Conservation (phyloP, 1,284 basidiomycete genomes). For the Leccinum pallidistipes region DNA sequence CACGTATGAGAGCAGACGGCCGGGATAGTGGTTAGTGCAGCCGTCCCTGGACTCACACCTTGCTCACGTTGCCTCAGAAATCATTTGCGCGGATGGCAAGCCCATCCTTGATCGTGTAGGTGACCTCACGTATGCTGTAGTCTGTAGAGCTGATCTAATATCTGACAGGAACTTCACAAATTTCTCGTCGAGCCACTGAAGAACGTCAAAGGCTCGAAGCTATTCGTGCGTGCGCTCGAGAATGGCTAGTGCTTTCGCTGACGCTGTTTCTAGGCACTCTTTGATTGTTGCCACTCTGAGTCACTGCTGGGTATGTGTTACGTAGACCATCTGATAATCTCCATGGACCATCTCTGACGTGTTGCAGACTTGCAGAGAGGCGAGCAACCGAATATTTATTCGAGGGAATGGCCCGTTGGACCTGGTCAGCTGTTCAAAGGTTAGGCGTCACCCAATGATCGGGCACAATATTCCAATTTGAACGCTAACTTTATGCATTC, state of each 20-base stretch:
- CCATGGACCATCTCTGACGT: background rate
- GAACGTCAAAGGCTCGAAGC: conserved; percentile 17
- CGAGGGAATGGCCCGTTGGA: background rate
- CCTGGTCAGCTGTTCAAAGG: background rate
- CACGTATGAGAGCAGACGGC: conserved; percentile 31
- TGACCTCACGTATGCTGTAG: background rate
- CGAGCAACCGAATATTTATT: conserved; percentile 13
- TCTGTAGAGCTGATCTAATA: background rate
- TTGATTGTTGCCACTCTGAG: conserved; percentile 36
- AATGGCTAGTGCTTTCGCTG: background rate
- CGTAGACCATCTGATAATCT: background rate
- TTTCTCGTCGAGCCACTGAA: conserved; percentile 21
- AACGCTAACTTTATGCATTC: background rate
- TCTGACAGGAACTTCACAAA: conserved; percentile 22
- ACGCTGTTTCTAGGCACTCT: conserved; percentile 23
- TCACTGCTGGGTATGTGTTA: conserved; percentile 23
- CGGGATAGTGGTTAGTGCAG: conserved; percentile 35
- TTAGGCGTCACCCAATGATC: background rate
- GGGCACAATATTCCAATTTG: background rate
- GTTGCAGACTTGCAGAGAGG: conserved; percentile 22
- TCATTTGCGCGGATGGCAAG: conserved; percentile 23
- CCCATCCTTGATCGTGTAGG: conserved; percentile 27
- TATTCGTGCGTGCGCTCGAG: conserved; percentile 20
- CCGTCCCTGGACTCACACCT: background rate
- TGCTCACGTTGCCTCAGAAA: conserved; percentile 20